Evolutionary conservation across 78 protist genomes (phyloP), one percentile per base, ranked within the genome.

Genomic region (Monosiga brevicollis): DNA sequence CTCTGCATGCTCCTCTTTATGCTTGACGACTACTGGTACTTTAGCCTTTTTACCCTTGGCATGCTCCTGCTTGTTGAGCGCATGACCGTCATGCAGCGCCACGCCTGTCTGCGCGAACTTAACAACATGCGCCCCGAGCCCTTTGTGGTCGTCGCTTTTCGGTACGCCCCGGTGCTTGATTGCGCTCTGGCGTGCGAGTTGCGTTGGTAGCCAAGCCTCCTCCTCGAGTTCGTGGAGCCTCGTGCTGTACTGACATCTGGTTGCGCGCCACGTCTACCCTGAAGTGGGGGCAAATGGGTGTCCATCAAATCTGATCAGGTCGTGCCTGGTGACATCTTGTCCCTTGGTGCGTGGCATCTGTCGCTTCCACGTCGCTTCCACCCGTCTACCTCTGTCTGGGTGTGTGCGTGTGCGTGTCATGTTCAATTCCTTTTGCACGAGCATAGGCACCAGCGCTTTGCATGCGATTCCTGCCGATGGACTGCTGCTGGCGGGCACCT

Each of bases 1-100:
- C 86, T 96, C 84, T 97, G 99, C 85, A 96, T 95, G n/a, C 35
- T 78, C 0, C 94, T 98, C 15, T 98, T 98, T 99, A 35, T 78
- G 71, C 83, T 97, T 54, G 99, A 97, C 82, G 99, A 96, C 23
- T 94, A 94, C 85, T 85, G 90, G 88, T 83, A 89, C 88, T 95
- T 79, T 84, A 87, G 97, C 83, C 87, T 98, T 32, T 88, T 98
- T 86, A 97, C 98, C n/a, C 87, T 98, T 62, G 62, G 87, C 62
- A 92, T 97, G 97, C 87, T 98, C 34, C 35, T 95, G 32, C 34
- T 89, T 42, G 87, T 97, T 82, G 99, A 98, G 84, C 83, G 86
- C n/a, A 96, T 91, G 32, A 95, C 95, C 38, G 96, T 95, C 73
- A 39, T 76, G 73, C 75, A 90, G 43, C 87, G 79, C 0, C 1